Percentiles rank a stretch among this genome's conserved stretches.
These are phyloP conservation scores for Polyporus tsugae DNA, from an alignment of 1,284 basidiomycete species.

Conservation along the genomic window DNA sequence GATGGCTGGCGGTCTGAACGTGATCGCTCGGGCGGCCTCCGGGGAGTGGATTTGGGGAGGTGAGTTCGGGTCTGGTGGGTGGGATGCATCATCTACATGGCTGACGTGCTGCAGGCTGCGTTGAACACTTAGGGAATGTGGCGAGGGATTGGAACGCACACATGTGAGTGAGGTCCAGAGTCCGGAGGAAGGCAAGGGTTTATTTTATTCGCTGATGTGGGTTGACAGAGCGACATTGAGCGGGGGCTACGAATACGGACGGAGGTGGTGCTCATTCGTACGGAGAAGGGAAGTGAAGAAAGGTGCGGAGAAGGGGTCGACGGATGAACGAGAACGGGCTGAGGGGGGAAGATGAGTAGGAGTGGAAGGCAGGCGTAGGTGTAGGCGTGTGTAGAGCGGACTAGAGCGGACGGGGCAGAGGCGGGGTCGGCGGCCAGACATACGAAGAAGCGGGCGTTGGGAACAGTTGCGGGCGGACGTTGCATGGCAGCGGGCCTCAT, in stretches of 20 bases:
- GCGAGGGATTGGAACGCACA: conserved; percentile 35
- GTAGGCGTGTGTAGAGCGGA: conserved; percentile 28
- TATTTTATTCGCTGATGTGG: neutral
- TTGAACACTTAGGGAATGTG: conserved; percentile 27
- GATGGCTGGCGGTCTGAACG: conserved; percentile 31
- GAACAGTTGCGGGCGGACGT: neutral
- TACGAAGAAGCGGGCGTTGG: neutral
- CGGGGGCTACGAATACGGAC: conserved; percentile 33
- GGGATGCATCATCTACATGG: conserved; percentile 37
- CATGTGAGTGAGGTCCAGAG: conserved; percentile 27
- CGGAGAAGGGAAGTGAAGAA: neutral
- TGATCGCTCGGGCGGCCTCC: conserved; percentile 34
- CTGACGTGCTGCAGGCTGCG: conserved; percentile 34
- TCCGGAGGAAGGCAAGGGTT: too few relatives aligned
- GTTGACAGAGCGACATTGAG: conserved; percentile 32
- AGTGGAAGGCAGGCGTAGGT: conserved; percentile 33
- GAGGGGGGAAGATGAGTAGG: conserved; percentile 25
- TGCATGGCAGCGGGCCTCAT: too few relatives aligned
- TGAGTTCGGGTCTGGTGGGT: conserved; percentile 37
- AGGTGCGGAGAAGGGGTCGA: neutral
- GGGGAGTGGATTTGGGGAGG: conserved; percentile 31
- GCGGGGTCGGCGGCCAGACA: neutral
- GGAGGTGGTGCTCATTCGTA: conserved; percentile 6
- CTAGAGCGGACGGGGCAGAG: conserved; percentile 1
- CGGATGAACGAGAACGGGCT: neutral